Percentiles rank a stretch among this genome's conserved stretches.
Evolutionary conservation across 148 eudicot species (phyloP).

Genomic region (Talinum fruticosum): DNA sequence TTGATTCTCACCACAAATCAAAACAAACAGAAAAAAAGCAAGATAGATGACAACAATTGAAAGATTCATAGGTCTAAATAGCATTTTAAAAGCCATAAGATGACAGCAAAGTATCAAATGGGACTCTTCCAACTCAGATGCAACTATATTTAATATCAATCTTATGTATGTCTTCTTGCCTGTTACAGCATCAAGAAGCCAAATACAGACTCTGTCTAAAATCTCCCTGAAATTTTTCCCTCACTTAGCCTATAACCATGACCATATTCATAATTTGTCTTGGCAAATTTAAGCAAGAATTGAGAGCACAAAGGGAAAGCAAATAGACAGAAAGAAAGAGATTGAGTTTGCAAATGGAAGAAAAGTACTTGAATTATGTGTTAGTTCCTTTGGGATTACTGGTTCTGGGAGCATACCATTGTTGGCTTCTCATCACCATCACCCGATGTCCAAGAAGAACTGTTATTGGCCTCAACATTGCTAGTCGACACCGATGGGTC

Average conservation of each 20-base stretch:
- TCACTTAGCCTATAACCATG: neutral
- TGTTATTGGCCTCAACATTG: slow-evolving; percentile 27
- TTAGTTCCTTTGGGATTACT: slow-evolving; percentile 30
- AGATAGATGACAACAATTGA: neutral
- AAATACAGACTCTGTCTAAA: neutral
- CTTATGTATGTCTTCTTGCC: neutral
- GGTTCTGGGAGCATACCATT: slow-evolving; percentile 28
- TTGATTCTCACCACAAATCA: neutral
- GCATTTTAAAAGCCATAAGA: neutral
- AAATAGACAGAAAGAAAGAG: neutral
- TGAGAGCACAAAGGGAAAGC: neutral
- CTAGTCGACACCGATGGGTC: slow-evolving; percentile 29
- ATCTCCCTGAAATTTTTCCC: neutral
- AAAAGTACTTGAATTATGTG: slow-evolving; percentile 19
- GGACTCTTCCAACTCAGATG: neutral
- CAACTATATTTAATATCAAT: neutral
- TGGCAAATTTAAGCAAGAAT: neutral
- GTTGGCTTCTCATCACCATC: slow-evolving; percentile 25
- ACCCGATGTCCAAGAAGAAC: slow-evolving; percentile 16
- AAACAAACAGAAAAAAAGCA: neutral
- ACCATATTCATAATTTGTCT: neutral
- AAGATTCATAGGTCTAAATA: neutral
- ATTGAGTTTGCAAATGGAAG: slow-evolving; percentile 15
- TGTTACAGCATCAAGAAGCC: neutral
- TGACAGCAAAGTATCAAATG: neutral